Evolutionary conservation across 139 green algal genomes (phyloP).

Genomic region (Chlamydomonas sp.): DNA sequence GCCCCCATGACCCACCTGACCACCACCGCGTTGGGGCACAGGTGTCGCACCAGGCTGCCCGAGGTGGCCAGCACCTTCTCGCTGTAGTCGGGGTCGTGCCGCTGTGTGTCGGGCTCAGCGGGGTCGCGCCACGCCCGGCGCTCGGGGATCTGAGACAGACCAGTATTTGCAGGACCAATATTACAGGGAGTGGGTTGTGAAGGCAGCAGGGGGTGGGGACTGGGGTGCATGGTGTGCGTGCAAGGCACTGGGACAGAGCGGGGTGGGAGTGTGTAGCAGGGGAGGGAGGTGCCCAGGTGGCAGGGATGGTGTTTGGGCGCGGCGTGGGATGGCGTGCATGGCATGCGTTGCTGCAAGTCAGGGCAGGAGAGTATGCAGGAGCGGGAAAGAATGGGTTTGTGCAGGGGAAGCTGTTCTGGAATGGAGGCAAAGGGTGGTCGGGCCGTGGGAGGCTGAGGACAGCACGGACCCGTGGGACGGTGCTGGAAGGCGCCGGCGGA

Average conservation of each 20-base stretch:
- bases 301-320: too few relatives aligned
- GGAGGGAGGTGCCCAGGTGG: too few relatives aligned
- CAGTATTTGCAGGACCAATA: neutral
- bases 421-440: too few relatives aligned
- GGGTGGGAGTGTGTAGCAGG: too few relatives aligned
- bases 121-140: constrained; percentile 47
- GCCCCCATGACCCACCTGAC: constrained; percentile 22
- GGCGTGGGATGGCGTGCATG: too few relatives aligned
- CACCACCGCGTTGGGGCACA: constrained; percentile 45
- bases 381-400: too few relatives aligned
- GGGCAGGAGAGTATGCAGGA: too few relatives aligned
- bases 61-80: constrained; percentile 46
- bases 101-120: constrained; percentile 38
- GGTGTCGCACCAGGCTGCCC: constrained; percentile 22
- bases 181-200: neutral
- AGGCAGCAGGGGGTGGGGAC: neutral
- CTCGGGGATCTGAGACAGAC: constrained; percentile 46
- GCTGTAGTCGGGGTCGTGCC: constrained; percentile 44
- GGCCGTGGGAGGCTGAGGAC: neutral
- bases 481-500: neutral
- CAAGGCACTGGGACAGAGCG: too few relatives aligned
- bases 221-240: too few relatives aligned
- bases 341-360: too few relatives aligned
- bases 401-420: too few relatives aligned
- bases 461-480: neutral